A percentile compares a stretch with the other conserved stretches of the same genome.
phyloP scores from a whole-genome alignment of 768 basidiomycete genomes.

The Russula lepida region DNA sequence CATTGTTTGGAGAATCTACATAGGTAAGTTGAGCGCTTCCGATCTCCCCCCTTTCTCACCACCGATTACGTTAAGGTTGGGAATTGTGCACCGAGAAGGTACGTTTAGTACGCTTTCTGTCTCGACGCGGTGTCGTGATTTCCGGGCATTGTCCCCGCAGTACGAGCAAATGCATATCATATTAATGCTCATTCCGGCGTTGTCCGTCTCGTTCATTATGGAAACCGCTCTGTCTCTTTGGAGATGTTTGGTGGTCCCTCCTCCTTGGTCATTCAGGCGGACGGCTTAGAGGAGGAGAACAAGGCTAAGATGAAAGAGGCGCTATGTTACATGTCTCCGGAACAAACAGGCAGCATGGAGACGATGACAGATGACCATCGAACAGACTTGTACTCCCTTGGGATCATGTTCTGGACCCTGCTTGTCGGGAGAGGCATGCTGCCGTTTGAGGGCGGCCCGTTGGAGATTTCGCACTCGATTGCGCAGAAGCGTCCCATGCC shows the following conservation, averaged over 20 bases:
- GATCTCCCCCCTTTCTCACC: not conserved
- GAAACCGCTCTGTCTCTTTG: slow-evolving; percentile 63
- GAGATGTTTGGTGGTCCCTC: slow-evolving; percentile 68
- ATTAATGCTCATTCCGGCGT: slow-evolving; percentile 60
- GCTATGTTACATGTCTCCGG: slow-evolving; percentile 65
- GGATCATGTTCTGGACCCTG: slow-evolving; percentile 66
- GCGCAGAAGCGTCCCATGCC: slow-evolving; percentile 68
- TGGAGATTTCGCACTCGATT: slow-evolving; percentile 62
- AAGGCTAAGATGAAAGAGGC: slow-evolving; percentile 69
- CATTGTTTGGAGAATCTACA: slow-evolving; percentile 63
- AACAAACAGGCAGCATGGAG: slow-evolving; percentile 68
- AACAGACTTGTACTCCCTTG: slow-evolving; percentile 68
- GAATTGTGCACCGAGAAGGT: slow-evolving; percentile 66
- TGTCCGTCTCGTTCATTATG: slow-evolving; percentile 65
- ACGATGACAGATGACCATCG: slow-evolving; percentile 64
- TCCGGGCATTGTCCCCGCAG: slow-evolving; percentile 27
- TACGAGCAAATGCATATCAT: slow-evolving; percentile 71
- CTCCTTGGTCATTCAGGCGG: slow-evolving; percentile 48
- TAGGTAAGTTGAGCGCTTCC: slow-evolving; percentile 31
- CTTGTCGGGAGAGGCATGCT: slow-evolving; percentile 51
- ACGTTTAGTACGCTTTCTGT: not conserved
- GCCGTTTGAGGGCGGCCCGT: slow-evolving; percentile 34
- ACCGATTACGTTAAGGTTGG: slow-evolving; percentile 32
- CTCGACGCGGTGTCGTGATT: not conserved
- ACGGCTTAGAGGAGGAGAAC: slow-evolving; percentile 47